These are phyloP conservation scores for Trichosporon sp. DNA, from an alignment of 1,284 basidiomycete species.

Conservation along the genomic window DNA sequence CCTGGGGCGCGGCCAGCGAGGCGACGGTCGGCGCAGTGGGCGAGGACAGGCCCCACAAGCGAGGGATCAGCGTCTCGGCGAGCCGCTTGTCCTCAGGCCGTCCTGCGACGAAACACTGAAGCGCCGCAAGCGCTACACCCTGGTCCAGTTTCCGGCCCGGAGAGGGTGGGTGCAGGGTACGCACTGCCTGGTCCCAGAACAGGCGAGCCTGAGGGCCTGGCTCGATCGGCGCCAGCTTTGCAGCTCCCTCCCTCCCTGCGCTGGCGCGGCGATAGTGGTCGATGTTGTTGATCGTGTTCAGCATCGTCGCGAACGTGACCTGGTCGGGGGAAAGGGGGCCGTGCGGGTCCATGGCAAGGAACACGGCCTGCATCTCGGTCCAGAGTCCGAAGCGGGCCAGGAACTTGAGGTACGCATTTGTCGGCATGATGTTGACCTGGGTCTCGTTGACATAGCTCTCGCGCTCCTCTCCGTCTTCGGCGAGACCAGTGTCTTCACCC, in stretches of 20 bases:
- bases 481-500: not conserved
- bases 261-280: conserved; percentile 9
- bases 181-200: conserved; percentile 36
- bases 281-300: conserved; percentile 22
- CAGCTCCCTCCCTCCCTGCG: not conserved
- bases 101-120: conserved; percentile 28
- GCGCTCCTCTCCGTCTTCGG: not conserved
- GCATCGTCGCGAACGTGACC: conserved; percentile 41
- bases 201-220: conserved; percentile 23
- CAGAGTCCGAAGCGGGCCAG: conserved; percentile 35
- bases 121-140: conserved; percentile 25
- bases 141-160: conserved; percentile 28
- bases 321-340: conserved; percentile 38
- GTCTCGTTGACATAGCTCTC: not conserved
- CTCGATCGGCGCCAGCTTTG: not conserved
- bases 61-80: conserved; percentile 27
- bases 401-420: conserved; percentile 47
- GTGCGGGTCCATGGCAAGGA: conserved; percentile 30
- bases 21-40: conserved; percentile 23
- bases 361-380: conserved; percentile 41
- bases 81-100: conserved; percentile 32
- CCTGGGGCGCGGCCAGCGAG: not conserved
- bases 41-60: conserved; percentile 30
- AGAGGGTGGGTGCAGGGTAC: conserved; percentile 19
- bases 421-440: conserved; percentile 31